These are phyloP conservation scores for Pelargonium fulgidum DNA, from an alignment of 441 rosid genomes.

Conservation along the genomic window DNA sequence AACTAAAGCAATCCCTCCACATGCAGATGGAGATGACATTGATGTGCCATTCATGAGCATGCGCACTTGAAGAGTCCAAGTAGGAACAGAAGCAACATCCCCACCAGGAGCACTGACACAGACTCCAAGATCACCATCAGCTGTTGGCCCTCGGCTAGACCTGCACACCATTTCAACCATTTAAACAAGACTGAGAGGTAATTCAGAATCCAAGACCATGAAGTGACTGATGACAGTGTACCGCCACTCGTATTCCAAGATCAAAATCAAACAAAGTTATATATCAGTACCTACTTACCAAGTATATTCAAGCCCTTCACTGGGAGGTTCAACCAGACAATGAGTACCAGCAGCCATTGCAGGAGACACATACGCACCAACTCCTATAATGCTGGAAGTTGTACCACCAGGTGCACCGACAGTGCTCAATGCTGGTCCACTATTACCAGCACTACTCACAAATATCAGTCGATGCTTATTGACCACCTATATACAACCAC, in stretches of 20 bases:
- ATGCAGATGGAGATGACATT: constrained; percentile 99
- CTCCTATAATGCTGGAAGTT: constrained; percentile 85
- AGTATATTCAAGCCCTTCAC: constrained; percentile 92
- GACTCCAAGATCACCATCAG: constrained; percentile 98
- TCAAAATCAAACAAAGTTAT: constrained; percentile 20
- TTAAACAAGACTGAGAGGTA: constrained; percentile 18
- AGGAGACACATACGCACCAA: constrained; percentile 98
- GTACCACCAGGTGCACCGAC: constrained; percentile 99
- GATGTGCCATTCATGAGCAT: constrained; percentile 99
- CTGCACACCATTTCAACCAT: constrained; percentile 39
- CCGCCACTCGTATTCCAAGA: constrained; percentile 8
- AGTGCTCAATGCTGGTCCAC: constrained; percentile 93
- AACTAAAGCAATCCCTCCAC: constrained; percentile 94
- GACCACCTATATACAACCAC: constrained; percentile 54
- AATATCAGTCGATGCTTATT: constrained; percentile 79
- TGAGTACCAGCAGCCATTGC: constrained; percentile 98
- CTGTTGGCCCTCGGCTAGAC: constrained; percentile 98
- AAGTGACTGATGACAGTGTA: constrained; percentile 1
- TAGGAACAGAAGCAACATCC: constrained; percentile 98
- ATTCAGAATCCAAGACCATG: constrained; percentile 9
- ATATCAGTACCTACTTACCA: constrained; percentile 40
- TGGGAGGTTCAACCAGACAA: constrained; percentile 83
- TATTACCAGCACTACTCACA: constrained; percentile 99
- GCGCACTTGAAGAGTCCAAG: constrained; percentile 97
- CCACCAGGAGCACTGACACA: constrained; percentile 98